Conservation (phyloP, 1,139 yeast genomes). For the Nakaseomyces bracarensis region DNA sequence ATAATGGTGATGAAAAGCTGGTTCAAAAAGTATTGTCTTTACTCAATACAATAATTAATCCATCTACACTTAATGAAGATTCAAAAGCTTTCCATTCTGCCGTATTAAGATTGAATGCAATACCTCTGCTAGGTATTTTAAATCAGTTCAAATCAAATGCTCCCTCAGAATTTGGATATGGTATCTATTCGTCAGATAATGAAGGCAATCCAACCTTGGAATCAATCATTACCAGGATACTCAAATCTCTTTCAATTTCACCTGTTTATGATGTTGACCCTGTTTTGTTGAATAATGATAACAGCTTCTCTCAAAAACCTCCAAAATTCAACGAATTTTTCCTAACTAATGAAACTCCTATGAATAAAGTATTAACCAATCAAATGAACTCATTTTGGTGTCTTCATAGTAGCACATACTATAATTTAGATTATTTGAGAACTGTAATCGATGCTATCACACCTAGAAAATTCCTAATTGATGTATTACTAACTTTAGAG, state of each 20-base stretch:
- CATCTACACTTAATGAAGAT: slow-evolving; percentile 27
- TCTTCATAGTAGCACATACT: slow-evolving; percentile 32
- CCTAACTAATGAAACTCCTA: slow-evolving; percentile 26
- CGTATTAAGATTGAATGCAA: slow-evolving; percentile 25
- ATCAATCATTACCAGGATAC: slow-evolving; percentile 21
- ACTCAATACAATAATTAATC: slow-evolving; percentile 23
- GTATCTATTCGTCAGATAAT: slow-evolving; percentile 28
- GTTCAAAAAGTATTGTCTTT: slow-evolving; percentile 22
- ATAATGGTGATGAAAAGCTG: slow-evolving; percentile 15
- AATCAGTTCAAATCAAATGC: slow-evolving; percentile 17
- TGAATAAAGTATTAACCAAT: slow-evolving; percentile 29
- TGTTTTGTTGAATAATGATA: slow-evolving; percentile 18
- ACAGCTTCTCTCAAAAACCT: slow-evolving; percentile 26
- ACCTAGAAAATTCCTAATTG: slow-evolving; percentile 25
- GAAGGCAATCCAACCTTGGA: slow-evolving; percentile 26
- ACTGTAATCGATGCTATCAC: slow-evolving; percentile 25
- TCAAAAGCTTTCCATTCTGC: slow-evolving; percentile 27
- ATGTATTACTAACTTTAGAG: slow-evolving; percentile 23
- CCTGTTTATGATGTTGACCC: slow-evolving; percentile 28
- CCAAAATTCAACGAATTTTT: slow-evolving; percentile 22
- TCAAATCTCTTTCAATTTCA: slow-evolving; percentile 21
- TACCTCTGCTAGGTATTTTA: slow-evolving; percentile 21
- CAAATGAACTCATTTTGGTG: slow-evolving; percentile 33
- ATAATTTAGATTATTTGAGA: slow-evolving; percentile 28
- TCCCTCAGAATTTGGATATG: slow-evolving; percentile 25